Evolutionary conservation across 1,284 basidiomycete species (phyloP).

Genomic region (Ganoderma lingzhi): DNA sequence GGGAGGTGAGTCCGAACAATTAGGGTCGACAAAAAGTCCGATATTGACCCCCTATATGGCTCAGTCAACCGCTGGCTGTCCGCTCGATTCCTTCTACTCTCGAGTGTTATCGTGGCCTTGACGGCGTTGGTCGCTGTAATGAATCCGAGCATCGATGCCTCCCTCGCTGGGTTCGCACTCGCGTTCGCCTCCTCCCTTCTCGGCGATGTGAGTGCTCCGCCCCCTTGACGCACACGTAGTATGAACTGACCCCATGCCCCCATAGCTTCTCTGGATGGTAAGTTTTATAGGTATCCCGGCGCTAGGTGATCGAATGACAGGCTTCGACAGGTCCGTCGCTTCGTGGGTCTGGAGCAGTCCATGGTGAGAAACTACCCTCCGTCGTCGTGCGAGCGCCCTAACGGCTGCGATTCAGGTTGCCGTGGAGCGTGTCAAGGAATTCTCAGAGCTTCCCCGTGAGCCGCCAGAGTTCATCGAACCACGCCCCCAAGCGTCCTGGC

Average conservation of each 20-base stretch:
- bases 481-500: constrained; percentile 87
- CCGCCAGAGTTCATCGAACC: constrained; percentile 86
- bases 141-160: constrained; percentile 76
- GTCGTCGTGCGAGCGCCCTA: constrained; percentile 15
- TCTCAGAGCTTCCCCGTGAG: constrained; percentile 83
- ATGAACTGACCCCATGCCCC: constrained; percentile 35
- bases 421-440: constrained; percentile 91
- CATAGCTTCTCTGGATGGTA: constrained; percentile 61
- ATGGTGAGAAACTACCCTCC: constrained; percentile 64
- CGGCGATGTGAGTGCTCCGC: constrained; percentile 63
- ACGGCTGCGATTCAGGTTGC: constrained; percentile 66
- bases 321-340: constrained; percentile 59
- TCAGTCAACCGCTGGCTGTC: constrained; percentile 84
- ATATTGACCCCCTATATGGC: constrained; percentile 22
- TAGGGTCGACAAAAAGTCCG: not conserved
- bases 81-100: constrained; percentile 85
- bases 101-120: constrained; percentile 74
- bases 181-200: constrained; percentile 84
- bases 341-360: constrained; percentile 89
- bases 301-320: constrained; percentile 17
- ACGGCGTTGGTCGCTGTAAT: constrained; percentile 77
- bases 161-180: constrained; percentile 85
- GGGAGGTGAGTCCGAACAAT: constrained; percentile 61
- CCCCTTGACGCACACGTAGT: not conserved
- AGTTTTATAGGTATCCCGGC: constrained; percentile 18